Evolutionary conservation across 352 stramenopile genomes (phyloP).

Genomic region (Phytophthora cryptogea): DNA sequence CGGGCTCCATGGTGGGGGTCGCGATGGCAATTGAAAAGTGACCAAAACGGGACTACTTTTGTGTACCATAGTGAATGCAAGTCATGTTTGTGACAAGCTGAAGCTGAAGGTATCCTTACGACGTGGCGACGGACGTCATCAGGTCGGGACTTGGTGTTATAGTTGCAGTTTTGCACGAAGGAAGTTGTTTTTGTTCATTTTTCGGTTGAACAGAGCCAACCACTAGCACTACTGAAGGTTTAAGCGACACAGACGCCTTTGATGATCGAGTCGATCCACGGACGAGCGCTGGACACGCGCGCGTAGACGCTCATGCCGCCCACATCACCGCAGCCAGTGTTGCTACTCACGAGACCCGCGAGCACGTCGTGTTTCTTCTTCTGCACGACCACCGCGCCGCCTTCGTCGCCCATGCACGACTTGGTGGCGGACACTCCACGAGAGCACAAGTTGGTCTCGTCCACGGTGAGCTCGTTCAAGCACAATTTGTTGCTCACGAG

Average conservation of each 20-base stretch:
- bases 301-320: conserved; percentile 61
- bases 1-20: conserved; percentile 17
- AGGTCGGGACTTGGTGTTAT: conserved; percentile 1
- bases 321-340: conserved; percentile 44
- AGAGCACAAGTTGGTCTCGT: conserved; percentile 58
- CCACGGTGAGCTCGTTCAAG: conserved; percentile 29
- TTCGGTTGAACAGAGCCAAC: conserved; percentile 2
- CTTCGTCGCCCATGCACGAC: conserved; percentile 67
- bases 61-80: conserved; percentile 1
- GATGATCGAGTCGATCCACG: conserved; percentile 52
- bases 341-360: conserved; percentile 61
- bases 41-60: conserved; percentile 21
- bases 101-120: conserved; percentile 14
- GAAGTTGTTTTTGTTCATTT: conserved; percentile 22
- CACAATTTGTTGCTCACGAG: conserved; percentile 48
- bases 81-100: conserved; percentile 5
- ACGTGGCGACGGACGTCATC: conserved; percentile 17
- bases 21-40: conserved; percentile 12
- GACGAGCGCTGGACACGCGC: conserved; percentile 46
- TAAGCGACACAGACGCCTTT: conserved; percentile 32
- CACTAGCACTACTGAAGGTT: conserved; percentile 16
- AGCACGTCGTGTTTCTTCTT: conserved; percentile 36
- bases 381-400: conserved; percentile 48
- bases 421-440: conserved; percentile 42
- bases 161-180: conserved; percentile 3